Evolutionary conservation across 495 filamentous ascomycete genomes (phyloP), one percentile per base, ranked within the genome.

Genomic region (Parmelia sp.): DNA sequence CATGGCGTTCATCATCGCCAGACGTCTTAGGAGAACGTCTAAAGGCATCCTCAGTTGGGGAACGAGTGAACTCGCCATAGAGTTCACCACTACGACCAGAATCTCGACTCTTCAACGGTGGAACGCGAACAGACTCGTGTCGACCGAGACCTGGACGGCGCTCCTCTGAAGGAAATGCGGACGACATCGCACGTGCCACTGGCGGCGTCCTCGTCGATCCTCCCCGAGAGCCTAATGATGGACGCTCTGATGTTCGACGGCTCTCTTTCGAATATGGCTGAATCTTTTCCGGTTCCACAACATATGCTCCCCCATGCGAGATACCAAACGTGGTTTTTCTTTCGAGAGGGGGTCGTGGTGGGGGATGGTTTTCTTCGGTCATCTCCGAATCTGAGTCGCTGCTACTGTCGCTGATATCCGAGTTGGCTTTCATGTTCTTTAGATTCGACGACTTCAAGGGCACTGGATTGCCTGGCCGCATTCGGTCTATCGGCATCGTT

Each of bases 361-460:
- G 47, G 51, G 61, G 56, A 42, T 37, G 25, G n/a, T 53, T 55
- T 33, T 57, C 57, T 27, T 65, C 66, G 10, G 66, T 65, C 25
- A 53, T 49, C 25, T 65, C 66, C 27, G 66, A 58, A 37, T 68
- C 66, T 7, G 79, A 81, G 51, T 82, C 80, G 33, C 62, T 65
- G 31, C 57, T 65, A 23, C 53, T 56, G 35, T 62, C 58, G 31
- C 42, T 53, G 25, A 37, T 49, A 40, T 60, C 62, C 2, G 57
- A 58, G n/a, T 57, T 19, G 4, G 66, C 63, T 42, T 77, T 69
- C 59, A 72, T 70, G 12, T 66, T 62, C 63, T 64, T 71, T 19
- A 65, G 31, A 25, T 66, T 67, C 40, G 72, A 69, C n/a, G 67
- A 66, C 39, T 68, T 66, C 19, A 65, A 33, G 27, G 66, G 65